phyloP scores from a whole-genome alignment of 1,139 yeast genomes.

The Neolecta irregularis region DNA sequence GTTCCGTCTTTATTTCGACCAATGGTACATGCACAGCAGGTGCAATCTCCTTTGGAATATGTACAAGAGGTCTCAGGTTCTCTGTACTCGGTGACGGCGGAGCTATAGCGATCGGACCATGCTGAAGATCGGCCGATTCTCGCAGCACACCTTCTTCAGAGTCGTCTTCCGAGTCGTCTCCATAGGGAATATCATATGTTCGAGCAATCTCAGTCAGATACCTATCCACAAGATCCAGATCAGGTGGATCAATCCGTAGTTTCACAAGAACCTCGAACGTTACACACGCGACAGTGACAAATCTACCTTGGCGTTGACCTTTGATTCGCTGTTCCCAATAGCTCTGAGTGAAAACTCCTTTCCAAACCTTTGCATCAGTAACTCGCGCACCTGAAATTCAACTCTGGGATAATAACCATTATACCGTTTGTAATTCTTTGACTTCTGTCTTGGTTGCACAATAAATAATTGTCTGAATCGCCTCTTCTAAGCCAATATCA shows the following conservation, averaged over 20 bases:
- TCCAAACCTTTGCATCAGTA: slow-evolving; percentile 51
- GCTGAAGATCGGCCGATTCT: slow-evolving; percentile 23
- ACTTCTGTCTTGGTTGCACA: slow-evolving; percentile 62
- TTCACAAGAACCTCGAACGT: slow-evolving; percentile 52
- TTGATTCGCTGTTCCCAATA: slow-evolving; percentile 38
- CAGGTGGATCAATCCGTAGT: slow-evolving; percentile 55
- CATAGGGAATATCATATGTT: slow-evolving; percentile 60
- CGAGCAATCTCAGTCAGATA: slow-evolving; percentile 69
- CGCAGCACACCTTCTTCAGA: slow-evolving; percentile 21
- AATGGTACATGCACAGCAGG: not conserved
- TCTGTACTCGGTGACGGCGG: slow-evolving; percentile 35
- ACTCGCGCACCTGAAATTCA: slow-evolving; percentile 34
- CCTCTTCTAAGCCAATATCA: slow-evolving; percentile 56
- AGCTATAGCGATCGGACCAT: slow-evolving; percentile 32
- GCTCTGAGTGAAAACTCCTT: slow-evolving; percentile 47
- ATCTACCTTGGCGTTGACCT: slow-evolving; percentile 14
- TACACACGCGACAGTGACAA: not conserved
- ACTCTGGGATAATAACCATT: not conserved
- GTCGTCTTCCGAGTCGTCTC: slow-evolving; percentile 18
- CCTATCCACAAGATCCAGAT: slow-evolving; percentile 45
- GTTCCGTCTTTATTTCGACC: too few relatives aligned
- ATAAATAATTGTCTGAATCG: slow-evolving; percentile 54
- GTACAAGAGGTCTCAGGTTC: slow-evolving; percentile 30
- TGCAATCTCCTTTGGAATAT: slow-evolving; percentile 28
- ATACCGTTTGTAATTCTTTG: slow-evolving; percentile 42